Evolutionary conservation across 2,329 filamentous ascomycete species (phyloP).

Genomic region (Microcyclospora tardicrescens): DNA sequence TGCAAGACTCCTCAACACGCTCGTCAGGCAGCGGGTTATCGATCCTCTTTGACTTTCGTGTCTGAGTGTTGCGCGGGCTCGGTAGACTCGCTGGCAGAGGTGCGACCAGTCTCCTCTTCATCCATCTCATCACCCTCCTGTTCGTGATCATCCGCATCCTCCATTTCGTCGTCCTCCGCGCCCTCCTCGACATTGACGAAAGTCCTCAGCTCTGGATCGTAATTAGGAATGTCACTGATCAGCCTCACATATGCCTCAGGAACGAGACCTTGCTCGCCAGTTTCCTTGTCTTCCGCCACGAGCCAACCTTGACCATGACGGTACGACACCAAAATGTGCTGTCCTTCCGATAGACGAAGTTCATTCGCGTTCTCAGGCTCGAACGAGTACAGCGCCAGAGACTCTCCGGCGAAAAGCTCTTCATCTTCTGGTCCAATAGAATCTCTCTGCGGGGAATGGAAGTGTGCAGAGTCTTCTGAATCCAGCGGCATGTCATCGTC

Average conservation of each 20-base stretch:
- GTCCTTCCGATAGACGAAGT: constrained; percentile 78
- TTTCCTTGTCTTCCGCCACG: constrained; percentile 90
- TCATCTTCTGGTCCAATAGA: constrained; percentile 52
- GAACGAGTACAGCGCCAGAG: constrained; percentile 91
- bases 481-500: constrained; percentile 20
- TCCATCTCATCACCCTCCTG: not conserved
- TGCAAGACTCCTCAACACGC: no score
- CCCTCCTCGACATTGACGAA: constrained; percentile 35
- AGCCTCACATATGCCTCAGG: constrained; percentile 93
- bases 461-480: constrained; percentile 9
- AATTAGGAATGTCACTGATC: constrained; percentile 84
- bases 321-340: constrained; percentile 94
- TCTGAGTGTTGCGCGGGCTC: no score
- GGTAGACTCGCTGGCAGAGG: no score
- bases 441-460: constrained; percentile 15
- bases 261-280: constrained; percentile 83
- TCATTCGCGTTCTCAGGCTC: constrained; percentile 93
- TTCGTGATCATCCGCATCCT: constrained; percentile 2
- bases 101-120: no score
- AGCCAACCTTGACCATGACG: constrained; percentile 94
- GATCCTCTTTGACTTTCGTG: no score
- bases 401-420: constrained; percentile 95
- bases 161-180: constrained; percentile 4
- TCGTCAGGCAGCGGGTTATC: no score
- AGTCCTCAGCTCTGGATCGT: constrained; percentile 68